Conservation (phyloP, 192 early-diverging fungal genomes). For the Spinellus fusiger region DNA sequence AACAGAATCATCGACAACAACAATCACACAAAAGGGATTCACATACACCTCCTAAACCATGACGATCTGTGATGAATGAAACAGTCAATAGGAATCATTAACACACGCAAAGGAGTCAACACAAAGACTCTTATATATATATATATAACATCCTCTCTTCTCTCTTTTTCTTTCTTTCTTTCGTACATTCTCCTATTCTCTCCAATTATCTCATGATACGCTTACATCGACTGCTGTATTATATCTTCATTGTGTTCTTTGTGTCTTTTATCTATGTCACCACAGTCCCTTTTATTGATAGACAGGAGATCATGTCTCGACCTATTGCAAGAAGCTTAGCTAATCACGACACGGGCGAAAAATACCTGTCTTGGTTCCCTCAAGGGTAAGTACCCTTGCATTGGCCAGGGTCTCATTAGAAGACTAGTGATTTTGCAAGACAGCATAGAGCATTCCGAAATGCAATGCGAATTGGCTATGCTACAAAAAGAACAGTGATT, state of each 20-base stretch:
- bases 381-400: not conserved
- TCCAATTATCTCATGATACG: not conserved
- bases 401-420: not conserved
- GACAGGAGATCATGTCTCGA: not conserved
- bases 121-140: too few relatives aligned
- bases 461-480: conserved; percentile 14
- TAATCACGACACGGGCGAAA: not conserved
- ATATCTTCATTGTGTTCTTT: not conserved
- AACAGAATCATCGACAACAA: too few relatives aligned
- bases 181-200: not conserved
- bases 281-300: not conserved
- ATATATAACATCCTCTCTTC: too few relatives aligned
- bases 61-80: too few relatives aligned
- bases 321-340: not conserved
- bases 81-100: too few relatives aligned
- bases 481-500: conserved; percentile 12
- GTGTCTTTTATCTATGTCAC: not conserved
- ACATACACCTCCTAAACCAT: too few relatives aligned
- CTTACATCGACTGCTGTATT: not conserved
- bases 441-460: conserved; percentile 22
- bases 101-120: too few relatives aligned
- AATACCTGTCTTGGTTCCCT: not conserved
- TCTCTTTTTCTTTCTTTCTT: too few relatives aligned
- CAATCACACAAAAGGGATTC: too few relatives aligned
- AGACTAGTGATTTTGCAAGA: conserved; percentile 12